Evolutionary conservation across 768 basidiomycete genomes (phyloP), one percentile per base, ranked within the genome.

Genomic region (Suillus hirtellus): DNA sequence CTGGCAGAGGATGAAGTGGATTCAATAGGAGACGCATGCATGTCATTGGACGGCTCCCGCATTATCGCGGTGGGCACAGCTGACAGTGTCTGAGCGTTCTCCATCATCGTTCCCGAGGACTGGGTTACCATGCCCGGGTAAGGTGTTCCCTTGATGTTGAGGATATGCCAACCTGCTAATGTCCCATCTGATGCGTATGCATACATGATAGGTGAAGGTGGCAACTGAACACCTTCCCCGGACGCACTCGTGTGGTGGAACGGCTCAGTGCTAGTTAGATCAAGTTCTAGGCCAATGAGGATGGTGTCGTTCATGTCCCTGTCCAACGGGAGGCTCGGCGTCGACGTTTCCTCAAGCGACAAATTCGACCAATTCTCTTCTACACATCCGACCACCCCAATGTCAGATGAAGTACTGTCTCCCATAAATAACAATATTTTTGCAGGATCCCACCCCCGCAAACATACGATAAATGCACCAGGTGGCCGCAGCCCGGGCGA

Each of bases 151-250:
- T 81, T 82, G 9, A 79, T 76, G 69, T 89, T 85, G 43, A 90
- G 83, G 24, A 89, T 70, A 71, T 86, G 79, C 90, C 92, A 94
- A 4, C 80, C 92, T 55, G 86, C 82, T 27, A 94, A 61, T 0
- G 90, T 90, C 21, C 92, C 92, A 69, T 94, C 92, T 60, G 87
- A 91, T 12, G 90, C 81, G 73, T 90, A 93, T 3, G 85, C 87
- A 71, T 86, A 92, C 74, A 92, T 75, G 61, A 92, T 79, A 0
- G 92, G 92, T 14, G 80, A 80, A 11, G 83, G 76, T 12, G 84
- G 82, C 2, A 81, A 64, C 14, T 79, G 78, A 7, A 76, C 68
- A 15, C 71, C 72, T 65, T 82, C 82, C 4, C 81, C 81, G 0
- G 80, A 79, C 17, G 78, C 69, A 12, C 74, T 76, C 12, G 76